Conservation (phyloP, 2,329 filamentous ascomycete genomes). For the Aspergillus nomiae region DNA sequence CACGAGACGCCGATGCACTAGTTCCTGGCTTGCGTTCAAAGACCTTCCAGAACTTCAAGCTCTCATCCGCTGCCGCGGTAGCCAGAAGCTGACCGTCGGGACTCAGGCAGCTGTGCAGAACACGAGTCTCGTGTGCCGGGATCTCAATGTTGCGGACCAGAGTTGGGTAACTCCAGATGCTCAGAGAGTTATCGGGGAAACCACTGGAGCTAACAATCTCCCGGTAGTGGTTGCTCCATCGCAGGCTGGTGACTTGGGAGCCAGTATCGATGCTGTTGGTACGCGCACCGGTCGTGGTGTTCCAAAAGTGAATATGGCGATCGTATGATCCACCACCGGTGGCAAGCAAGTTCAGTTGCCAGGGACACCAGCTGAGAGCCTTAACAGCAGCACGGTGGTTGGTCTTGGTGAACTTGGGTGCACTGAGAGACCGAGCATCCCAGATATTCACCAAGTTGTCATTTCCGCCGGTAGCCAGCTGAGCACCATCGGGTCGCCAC, state of each 20-base stretch:
- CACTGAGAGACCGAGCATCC: slow-evolving; percentile 90
- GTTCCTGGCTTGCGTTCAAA: slow-evolving; percentile 96
- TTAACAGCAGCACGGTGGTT: slow-evolving; percentile 99
- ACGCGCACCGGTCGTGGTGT: slow-evolving; percentile 93
- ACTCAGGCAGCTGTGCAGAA: slow-evolving; percentile 94
- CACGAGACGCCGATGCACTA: slow-evolving; percentile 62
- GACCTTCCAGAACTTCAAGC: slow-evolving; percentile 99
- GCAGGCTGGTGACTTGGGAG: slow-evolving; percentile 92
- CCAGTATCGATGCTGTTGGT: slow-evolving; percentile 99
- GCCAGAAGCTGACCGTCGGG: slow-evolving; percentile 98
- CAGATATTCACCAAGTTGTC: slow-evolving; percentile 99
- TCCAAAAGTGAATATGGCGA: slow-evolving; percentile 99
- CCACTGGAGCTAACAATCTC: slow-evolving; percentile 97
- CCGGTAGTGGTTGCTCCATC: slow-evolving; percentile 96
- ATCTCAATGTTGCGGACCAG: slow-evolving; percentile 98
- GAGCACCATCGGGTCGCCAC: slow-evolving; percentile 94
- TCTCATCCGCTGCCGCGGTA: slow-evolving; percentile 93
- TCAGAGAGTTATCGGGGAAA: slow-evolving; percentile 98
- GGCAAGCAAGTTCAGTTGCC: slow-evolving; percentile 95
- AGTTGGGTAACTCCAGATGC: slow-evolving; percentile 98
- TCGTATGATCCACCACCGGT: slow-evolving; percentile 96
- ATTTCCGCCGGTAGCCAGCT: slow-evolving; percentile 96
- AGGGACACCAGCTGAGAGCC: slow-evolving; percentile 97
- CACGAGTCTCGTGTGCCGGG: slow-evolving; percentile 92
- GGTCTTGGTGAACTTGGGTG: slow-evolving; percentile 99